phyloP scores from a whole-genome alignment of 495 filamentous ascomycete genomes.

The Paragyromitra xinjiangensis region DNA sequence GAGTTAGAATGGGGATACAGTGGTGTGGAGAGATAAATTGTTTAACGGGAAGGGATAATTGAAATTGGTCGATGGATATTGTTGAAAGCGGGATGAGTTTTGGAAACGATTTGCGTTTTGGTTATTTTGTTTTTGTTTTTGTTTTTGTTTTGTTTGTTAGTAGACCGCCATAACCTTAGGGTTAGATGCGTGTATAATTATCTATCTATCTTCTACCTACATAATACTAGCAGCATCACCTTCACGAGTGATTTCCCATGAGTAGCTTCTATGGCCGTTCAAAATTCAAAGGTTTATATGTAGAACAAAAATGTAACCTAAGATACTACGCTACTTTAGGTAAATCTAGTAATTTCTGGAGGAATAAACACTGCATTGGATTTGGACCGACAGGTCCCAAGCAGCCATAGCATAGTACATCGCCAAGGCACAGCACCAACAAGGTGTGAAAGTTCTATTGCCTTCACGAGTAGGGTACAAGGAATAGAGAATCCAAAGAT shows the following conservation, averaged over 20 bases:
- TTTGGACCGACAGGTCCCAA: background rate
- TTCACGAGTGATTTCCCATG: conserved; percentile 26
- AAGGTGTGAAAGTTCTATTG: background rate
- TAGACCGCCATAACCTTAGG: no score
- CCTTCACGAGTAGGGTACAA: background rate
- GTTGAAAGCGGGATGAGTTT: no score
- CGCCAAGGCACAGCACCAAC: background rate
- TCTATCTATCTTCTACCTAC: no score
- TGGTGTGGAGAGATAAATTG: no score
- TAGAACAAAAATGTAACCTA: no score
- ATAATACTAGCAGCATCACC: background rate
- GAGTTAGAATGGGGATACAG: no score
- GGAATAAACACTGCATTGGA: background rate
- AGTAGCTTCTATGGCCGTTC: background rate
- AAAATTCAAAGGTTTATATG: background rate
- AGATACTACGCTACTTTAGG: background rate
- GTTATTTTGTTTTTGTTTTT: no score
- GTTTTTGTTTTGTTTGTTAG: no score
- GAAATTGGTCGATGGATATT: no score
- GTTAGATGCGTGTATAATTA: no score
- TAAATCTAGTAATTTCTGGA: background rate
- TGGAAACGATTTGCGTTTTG: no score
- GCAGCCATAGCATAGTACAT: background rate
- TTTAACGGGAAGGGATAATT: no score
- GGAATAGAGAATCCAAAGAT: background rate